Base-by-base conservation (phyloP, 495 filamentous ascomycete genomes). In the Trichoderma asperelloides region DNA sequence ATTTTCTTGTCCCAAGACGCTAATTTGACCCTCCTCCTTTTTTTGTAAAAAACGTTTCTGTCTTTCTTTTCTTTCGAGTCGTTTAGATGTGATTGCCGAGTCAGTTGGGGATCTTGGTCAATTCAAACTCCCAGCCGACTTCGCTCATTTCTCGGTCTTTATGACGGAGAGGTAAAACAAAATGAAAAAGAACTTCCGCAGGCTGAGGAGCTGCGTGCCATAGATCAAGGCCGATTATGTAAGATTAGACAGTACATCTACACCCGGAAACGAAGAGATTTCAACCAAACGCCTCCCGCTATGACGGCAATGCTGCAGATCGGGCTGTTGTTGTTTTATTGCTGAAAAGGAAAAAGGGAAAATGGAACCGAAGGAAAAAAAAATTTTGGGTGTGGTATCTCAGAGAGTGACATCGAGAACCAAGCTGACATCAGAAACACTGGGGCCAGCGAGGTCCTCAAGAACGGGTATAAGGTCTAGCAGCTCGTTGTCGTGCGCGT, bases 401-500 rank as follows among this genome's bases (percentile, higher is more conserved):
- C 81, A 98, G 78, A 98, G 86, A 74, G 90, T 88, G 78, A 97
- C 93, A 82, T 99, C 95, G 70, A 98, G 88, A 72, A 99, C 95
- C 71, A 98, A 81, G 82, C 94, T 98, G 78, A 99, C 96, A 79
- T 99, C 95, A 79, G 88, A 85, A 66, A 98, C 96, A 73, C 92
- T 89, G 43, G 84, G 71, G 69, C 89, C 87, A 66, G 95, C 94
- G 70, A 99, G 86, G 79, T 99, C 95, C 83, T 98, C 96, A 71
- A 99, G 91, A 70, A 99, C 95, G 25, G 95, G 95, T 74, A 99
- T 99, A 69, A 99, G 83, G 75, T 99, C 95, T 72, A 99, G 84
- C 68, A 99, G 86, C 83, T 99, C 95, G 78, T 99, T 99, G 81
- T 99, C 95, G 78, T 99, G 95, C 67, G 96, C 95, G 80, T 99